Base-by-base conservation (phyloP, 768 basidiomycete genomes). In the Megacollybia marginata region DNA sequence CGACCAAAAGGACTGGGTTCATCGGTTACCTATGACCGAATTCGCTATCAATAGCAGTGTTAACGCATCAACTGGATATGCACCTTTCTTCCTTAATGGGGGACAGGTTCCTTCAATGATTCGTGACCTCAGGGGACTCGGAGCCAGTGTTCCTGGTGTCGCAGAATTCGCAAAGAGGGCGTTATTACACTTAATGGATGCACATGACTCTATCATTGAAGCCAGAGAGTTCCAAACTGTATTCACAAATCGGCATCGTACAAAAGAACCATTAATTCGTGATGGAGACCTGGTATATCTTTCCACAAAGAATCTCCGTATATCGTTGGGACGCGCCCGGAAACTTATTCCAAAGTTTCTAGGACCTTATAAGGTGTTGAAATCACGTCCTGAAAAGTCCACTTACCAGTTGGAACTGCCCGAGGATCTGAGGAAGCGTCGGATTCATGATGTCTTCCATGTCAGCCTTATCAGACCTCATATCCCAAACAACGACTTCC, bases 361-460 rank as follows among this genome's bases (percentile, higher is more conserved):
- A n/a, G 65, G 69, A 2, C 69, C 66, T 0, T 69, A 52, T 46
- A 38, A 43, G 5, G 58, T 69, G 2, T 0, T 54, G 0, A 16
- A 48, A 6, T 48, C 42, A 7, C 5, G 47, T 35, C 43, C 46
- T 0, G 51, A 47, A 12, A 54, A 16, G 0, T 57, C 53, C 0
- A 52, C 48, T 4, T 66, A 62, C 49, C 49, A 16, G 7, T 43
- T 68, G 9, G 56, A 65, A 9, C 33, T 68, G 1, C 55, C 65
- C 0, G 33, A 33, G 0, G 59, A 60, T 1, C 49, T 67, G 4
- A 16, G 12, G 28, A n/a, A n/a, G n/a, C n/a, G n/a, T n/a, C n/a
- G n/a, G n/a, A n/a, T n/a, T n/a, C n/a, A n/a, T n/a, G n/a, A 51
- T 8, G 55, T 34, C 2, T 67, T 67, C 47, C 63, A 67, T 47